Evolutionary conservation across 2,329 filamentous ascomycete species (phyloP).

Genomic region (Chaetomiaceae sp.): DNA sequence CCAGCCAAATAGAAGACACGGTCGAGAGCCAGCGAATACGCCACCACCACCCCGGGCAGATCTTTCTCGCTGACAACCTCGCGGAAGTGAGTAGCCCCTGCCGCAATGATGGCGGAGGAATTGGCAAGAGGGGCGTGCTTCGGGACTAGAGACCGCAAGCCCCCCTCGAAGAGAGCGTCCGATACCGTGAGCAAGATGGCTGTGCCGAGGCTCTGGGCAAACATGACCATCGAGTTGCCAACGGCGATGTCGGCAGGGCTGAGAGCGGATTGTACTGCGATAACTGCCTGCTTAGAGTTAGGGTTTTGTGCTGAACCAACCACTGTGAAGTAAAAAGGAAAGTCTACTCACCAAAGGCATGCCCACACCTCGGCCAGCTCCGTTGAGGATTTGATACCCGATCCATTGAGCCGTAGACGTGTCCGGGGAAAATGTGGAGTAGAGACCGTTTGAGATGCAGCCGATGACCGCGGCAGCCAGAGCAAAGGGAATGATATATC

Average conservation of each 20-base stretch:
- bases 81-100: slow-evolving; percentile 37
- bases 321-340: background rate
- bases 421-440: slow-evolving; percentile 18
- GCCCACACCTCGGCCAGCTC: slow-evolving; percentile 25
- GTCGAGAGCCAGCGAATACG: slow-evolving; percentile 36
- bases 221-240: slow-evolving; percentile 26
- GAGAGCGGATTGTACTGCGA: slow-evolving; percentile 26
- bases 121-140: slow-evolving; percentile 27
- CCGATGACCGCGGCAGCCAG: slow-evolving; percentile 18
- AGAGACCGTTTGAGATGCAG: slow-evolving; percentile 22
- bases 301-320: no score
- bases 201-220: slow-evolving; percentile 25
- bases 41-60: slow-evolving; percentile 32
- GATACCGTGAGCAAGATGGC: slow-evolving; percentile 26
- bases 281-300: slow-evolving; percentile 13
- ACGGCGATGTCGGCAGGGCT: slow-evolving; percentile 24
- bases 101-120: slow-evolving; percentile 29
- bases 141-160: slow-evolving; percentile 26
- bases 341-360: slow-evolving; percentile 24
- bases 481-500: slow-evolving; percentile 23
- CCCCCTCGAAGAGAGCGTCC: slow-evolving; percentile 27
- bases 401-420: slow-evolving; percentile 20
- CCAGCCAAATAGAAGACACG: slow-evolving; percentile 38
- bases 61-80: slow-evolving; percentile 27
- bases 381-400: slow-evolving; percentile 26